Evolutionary conservation across 2,329 filamentous ascomycete species (phyloP), one percentile per base, ranked within the genome.

Genomic region (Trichoderma breve): DNA sequence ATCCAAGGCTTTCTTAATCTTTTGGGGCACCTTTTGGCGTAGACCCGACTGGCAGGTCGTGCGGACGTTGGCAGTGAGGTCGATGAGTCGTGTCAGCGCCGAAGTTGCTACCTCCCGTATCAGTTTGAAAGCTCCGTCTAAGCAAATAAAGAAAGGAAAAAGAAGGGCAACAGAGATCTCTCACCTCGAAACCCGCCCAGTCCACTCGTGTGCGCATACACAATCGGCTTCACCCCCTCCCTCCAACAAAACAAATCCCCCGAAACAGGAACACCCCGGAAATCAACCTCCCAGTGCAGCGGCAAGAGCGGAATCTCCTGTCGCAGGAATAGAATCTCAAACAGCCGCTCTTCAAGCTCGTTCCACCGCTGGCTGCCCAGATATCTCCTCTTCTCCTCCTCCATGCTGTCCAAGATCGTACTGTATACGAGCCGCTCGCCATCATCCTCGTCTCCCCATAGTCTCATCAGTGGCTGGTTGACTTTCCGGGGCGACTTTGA

Each of bases 351-450:
- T 74, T 88, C 87, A n/a, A 84, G 84, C 11, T 82, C 78, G 32
- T 88, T 82, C 86, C 87, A 89, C 70, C 83, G 80, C 60, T 82
- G 83, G 53, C 86, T 81, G 28, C 82, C 82, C 0, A 82, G 82
- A 67, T 83, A 84, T 1, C 78, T 75, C 32, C 75, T 70, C 77
- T 83, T 86, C 75, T 86, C 83, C 55, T 78, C 76, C 73, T 85
- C 82, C 77, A 88, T 83, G 71, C 85, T 80, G 11, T 80, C 77
- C 9, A 69, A 58, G 30, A 72, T 53, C 34, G 18, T 36, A 12
- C 60, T 30, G n/a, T 51, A 43, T 28, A 73, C 57, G 15, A 51
- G 43, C 12, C 18, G 57, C 8, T n/a, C 58, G 26, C 55, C 28
- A 3, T 47, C 32, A 34, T 9, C 18, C 3, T 65, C 67, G 26